Conservation (phyloP, 163 green algal genomes). For the Prototheca cutis region DNA sequence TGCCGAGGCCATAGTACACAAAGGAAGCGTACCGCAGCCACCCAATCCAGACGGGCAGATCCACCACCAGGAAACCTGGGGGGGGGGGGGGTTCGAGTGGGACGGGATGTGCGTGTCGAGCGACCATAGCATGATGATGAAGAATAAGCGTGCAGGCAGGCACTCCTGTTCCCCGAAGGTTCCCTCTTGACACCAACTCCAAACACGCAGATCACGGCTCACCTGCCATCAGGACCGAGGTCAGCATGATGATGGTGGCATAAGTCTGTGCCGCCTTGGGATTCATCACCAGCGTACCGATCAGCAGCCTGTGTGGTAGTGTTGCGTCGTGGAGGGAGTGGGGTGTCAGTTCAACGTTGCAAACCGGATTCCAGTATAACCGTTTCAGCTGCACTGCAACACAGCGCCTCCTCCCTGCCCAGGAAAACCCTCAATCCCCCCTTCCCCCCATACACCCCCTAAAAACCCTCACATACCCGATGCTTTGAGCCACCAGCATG, state of each 20-base stretch:
- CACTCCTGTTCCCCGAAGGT: too few species aligned
- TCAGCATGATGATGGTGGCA: constrained; percentile 64
- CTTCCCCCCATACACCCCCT: too few species aligned
- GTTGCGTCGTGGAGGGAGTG: constrained; percentile 1
- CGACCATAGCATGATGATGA: too few species aligned
- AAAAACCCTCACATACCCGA: neutral
- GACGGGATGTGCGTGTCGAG: too few species aligned
- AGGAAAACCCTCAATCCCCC: too few species aligned
- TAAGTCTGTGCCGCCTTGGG: constrained; percentile 65
- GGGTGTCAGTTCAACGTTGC: neutral
- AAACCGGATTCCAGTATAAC: too few species aligned
- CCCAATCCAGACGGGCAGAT: constrained; percentile 55
- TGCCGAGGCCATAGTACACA: constrained; percentile 25
- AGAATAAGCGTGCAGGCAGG: too few species aligned
- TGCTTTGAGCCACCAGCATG: constrained; percentile 37
- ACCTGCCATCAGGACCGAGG: constrained; percentile 42
- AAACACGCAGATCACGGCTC: too few species aligned
- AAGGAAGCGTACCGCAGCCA: constrained; percentile 57
- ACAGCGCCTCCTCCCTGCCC: too few species aligned
- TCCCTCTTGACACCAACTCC: too few species aligned
- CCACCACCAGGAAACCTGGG: constrained; percentile 46
- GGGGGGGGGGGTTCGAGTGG: too few species aligned
- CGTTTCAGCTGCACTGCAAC: too few species aligned
- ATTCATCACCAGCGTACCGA: constrained; percentile 66
- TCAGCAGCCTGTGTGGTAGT: constrained; percentile 54